phyloP scores from a whole-genome alignment of 1,284 basidiomycete genomes.

The Ustilago loliicola region DNA sequence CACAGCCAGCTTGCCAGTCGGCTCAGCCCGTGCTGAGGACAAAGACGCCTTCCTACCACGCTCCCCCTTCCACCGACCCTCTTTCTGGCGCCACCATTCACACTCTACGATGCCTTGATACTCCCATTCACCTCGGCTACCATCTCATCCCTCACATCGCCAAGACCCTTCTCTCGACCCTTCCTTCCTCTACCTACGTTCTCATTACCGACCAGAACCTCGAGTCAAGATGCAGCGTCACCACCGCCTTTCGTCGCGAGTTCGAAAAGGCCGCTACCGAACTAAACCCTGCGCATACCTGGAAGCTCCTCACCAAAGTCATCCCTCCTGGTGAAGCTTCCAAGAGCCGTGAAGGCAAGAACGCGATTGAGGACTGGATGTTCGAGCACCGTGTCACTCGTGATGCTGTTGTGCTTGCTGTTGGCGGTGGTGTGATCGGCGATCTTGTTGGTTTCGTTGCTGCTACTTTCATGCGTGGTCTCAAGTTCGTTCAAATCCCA shows the following conservation, averaged over 20 bases:
- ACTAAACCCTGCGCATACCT: constrained; percentile 64
- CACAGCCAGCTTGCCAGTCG: constrained; percentile 14
- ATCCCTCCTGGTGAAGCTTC: constrained; percentile 91
- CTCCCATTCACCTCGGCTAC: constrained; percentile 68
- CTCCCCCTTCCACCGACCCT: constrained; percentile 59
- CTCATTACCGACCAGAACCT: constrained; percentile 93
- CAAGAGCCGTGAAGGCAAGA: constrained; percentile 92
- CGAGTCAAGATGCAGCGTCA: constrained; percentile 69
- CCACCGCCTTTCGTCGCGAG: constrained; percentile 67
- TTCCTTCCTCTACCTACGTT: constrained; percentile 90
- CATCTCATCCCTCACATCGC: constrained; percentile 72
- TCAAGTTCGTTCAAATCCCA: constrained; percentile 94
- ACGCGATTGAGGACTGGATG: constrained; percentile 92
- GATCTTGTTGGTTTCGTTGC: constrained; percentile 96
- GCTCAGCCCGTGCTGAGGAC: constrained; percentile 51
- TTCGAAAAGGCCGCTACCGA: constrained; percentile 62
- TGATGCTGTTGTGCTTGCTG: constrained; percentile 91
- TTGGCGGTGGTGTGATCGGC: constrained; percentile 95
- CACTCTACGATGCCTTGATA: constrained; percentile 62
- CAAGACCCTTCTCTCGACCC: constrained; percentile 77
- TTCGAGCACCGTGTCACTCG: constrained; percentile 88
- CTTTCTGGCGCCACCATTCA: constrained; percentile 64
- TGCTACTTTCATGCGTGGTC: constrained; percentile 82
- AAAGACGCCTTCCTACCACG: constrained; percentile 68
- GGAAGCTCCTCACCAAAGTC: constrained; percentile 83